Evolutionary conservation across 495 filamentous ascomycete species (phyloP), one percentile per base, ranked within the genome.

Genomic region (Penicillium flavigenum): DNA sequence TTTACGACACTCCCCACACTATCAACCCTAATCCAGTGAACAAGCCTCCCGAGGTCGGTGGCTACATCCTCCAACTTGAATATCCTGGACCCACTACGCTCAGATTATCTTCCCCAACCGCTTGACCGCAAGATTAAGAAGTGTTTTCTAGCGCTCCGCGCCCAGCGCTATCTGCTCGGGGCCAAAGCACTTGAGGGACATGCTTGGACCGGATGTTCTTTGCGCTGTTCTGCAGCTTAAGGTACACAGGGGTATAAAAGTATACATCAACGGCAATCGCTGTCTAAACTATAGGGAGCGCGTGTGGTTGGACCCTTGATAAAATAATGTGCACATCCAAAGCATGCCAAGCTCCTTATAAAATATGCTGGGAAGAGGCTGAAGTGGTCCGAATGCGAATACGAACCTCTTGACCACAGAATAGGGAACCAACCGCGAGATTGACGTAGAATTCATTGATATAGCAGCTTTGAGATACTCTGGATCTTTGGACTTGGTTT

Each of bases 71-170:
- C 31, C 19, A 38, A 38, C 47, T 49, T 20, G 43, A 54, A 48
- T 20, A 56, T 54, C 43, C 43, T 53, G 60, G 65, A 61, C 65
- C 65, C 65, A 68, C 65, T 58, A 41, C 34, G 41, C 32, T 52
- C 41, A 41, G 48, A 61, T 48, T 61, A 67, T 54, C 51, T 44
- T 51, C 65, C 65, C 56, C 60, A 66, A 63, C 60, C 49, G 45
- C 60, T 63, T 68, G 65, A 68, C 65, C 65, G 65, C 63, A 68
- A 68, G 44, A 54, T 63, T 52, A 56, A 57, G 49, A 48, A 29
- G 48, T 32, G 14, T 34, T n/a, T 39, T 45, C 11, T 44, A 14
- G 26, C 31, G 26, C 42, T 56, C 61, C 61, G 19, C 34, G 20
- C 27, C 24, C 34, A 22, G 43, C 55, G 51, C 47, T 50, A 54